Conservation (phyloP, 1,139 yeast genomes). For the Candida sp. region DNA sequence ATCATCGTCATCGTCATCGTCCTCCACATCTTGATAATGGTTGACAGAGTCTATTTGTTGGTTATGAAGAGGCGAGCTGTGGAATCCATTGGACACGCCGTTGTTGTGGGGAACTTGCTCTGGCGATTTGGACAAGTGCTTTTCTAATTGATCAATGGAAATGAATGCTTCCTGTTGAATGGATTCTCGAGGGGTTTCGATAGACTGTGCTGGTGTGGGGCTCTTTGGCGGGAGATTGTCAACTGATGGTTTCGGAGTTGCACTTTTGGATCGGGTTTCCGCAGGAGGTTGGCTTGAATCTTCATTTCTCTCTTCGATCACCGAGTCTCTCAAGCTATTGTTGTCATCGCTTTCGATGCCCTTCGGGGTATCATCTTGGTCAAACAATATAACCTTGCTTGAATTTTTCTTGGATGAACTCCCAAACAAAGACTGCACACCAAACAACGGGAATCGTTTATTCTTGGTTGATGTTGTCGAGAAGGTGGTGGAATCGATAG, state of each 20-base stretch:
- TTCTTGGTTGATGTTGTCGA: constrained; percentile 5
- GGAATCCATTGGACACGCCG: not conserved
- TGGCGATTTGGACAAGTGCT: constrained; percentile 4
- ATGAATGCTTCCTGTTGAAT: constrained; percentile 1
- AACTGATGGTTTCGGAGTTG: not conserved
- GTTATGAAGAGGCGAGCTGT: not conserved
- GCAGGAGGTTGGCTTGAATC: not conserved
- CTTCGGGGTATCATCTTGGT: not conserved
- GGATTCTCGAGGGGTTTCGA: not conserved
- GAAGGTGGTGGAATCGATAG: constrained; percentile 6
- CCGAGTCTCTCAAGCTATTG: not conserved
- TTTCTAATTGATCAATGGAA: constrained; percentile 11
- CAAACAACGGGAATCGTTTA: constrained; percentile 12
- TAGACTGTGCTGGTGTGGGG: not conserved
- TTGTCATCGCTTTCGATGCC: not conserved
- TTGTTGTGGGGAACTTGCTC: not conserved
- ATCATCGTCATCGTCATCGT: constrained; percentile 15
- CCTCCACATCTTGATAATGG: constrained; percentile 9
- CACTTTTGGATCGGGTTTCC: not conserved
- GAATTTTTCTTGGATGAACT: constrained; percentile 8
- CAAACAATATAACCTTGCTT: constrained; percentile 7
- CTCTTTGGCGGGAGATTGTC: not conserved
- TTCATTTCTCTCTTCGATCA: not conserved
- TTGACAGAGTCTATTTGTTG: not conserved
- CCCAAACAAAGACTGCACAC: constrained; percentile 8